Base-by-base conservation (phyloP, 1,284 basidiomycete genomes). In the Ganoderma leucocontextum region DNA sequence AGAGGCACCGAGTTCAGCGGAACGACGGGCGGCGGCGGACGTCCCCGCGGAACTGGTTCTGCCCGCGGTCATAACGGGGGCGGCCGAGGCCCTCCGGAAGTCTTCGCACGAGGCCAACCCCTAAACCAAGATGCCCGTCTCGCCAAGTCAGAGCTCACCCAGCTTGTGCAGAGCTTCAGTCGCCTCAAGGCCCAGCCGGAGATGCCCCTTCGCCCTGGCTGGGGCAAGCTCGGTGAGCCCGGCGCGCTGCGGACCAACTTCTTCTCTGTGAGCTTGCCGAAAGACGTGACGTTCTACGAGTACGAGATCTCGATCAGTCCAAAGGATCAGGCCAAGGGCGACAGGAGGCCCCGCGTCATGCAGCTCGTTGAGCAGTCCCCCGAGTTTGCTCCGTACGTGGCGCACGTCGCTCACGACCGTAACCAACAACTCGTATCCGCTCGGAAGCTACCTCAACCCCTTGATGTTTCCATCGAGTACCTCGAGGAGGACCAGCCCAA, bases 231-330 rank as follows among this genome's bases (percentile, higher is more conserved):
- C 0, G 92, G 92, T 2, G 82, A 69, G 3, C 67, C 81, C 0
- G 84, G 89, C 61, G 83, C 79, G 0, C 78, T 93, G 9, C 84
- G 92, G 0, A 82, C 91, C 52, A 94, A 94, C 75, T 91, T 92
- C 77, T 92, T 92, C 75, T 72, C 89, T 0, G 75, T 92, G 38
- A 82, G 76, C 35, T 76, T 89, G 33, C 83, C 86, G 0, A 84
- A 86, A 63, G 81, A 82, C 0, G 60, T 72, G 2, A 75, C 78
- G 0, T 79, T 89, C 7, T 90, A 87, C 73, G 91, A 93, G 70
- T 93, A 94, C 74, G 79, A 78, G 13, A 81, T 93, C 60, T 79
- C 85, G 2, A 83, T 93, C 60, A 76, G 79, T 10, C 90, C 91
- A 0, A 84, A 80, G 61, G 83, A 82, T 0, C 82, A 85, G 60